Conservation (phyloP, 768 basidiomycete species). For the Kockovaella imperatae region DNA sequence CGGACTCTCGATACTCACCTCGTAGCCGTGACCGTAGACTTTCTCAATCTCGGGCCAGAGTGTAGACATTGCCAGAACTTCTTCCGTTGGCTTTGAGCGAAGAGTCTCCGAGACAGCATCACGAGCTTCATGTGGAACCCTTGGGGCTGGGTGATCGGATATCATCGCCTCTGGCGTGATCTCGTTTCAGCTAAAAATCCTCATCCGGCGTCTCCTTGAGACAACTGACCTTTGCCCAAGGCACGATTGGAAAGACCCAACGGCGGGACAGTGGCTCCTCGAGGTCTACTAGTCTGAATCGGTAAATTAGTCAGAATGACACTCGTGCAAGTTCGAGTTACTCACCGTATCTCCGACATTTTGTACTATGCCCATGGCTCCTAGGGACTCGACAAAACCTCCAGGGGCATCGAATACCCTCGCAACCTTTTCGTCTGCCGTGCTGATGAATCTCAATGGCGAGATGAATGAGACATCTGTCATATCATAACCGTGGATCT, state of each 20-base stretch:
- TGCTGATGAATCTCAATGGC: conserved; percentile 71
- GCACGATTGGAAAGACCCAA: conserved; percentile 93
- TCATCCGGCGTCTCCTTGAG: no score
- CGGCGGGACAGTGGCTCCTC: conserved; percentile 81
- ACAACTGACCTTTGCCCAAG: conserved; percentile 55
- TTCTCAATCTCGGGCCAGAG: conserved; percentile 97
- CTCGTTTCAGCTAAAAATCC: not conserved
- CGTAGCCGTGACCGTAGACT: conserved; percentile 95
- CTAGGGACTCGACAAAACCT: conserved; percentile 63
- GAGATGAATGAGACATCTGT: conserved; percentile 69
- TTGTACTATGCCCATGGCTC: conserved; percentile 49
- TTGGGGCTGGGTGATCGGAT: conserved; percentile 19
- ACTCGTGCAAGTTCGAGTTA: not conserved
- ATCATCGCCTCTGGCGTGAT: not conserved
- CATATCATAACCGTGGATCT: conserved; percentile 94
- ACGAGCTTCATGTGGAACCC: conserved; percentile 33
- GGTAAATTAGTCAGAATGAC: not conserved
- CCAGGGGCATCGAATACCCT: conserved; percentile 87
- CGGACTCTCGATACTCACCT: conserved; percentile 56
- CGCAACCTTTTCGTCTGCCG: conserved; percentile 92
- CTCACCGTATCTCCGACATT: conserved; percentile 25
- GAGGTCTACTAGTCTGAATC: conserved; percentile 18
- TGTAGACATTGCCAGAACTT: conserved; percentile 75
- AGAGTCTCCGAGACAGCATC: conserved; percentile 41
- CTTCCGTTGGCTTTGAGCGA: conserved; percentile 61